These are phyloP conservation scores for Phenoliferia sp. DNA, from an alignment of 1,284 basidiomycete genomes.

Conservation along the genomic window DNA sequence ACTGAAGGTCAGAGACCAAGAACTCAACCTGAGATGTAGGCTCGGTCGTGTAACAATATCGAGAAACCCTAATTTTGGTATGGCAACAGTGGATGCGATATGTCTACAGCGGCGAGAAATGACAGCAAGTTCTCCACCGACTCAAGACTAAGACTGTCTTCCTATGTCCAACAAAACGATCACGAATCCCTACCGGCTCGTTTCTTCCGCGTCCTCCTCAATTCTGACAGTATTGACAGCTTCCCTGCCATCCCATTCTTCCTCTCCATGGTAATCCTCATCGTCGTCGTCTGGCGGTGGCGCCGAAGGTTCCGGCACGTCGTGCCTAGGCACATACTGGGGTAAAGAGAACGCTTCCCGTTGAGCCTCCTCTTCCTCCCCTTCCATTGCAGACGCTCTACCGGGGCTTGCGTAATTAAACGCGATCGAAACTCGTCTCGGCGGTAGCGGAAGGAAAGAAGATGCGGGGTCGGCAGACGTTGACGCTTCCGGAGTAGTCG, in stretches of 20 bases:
- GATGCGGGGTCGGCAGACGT: background rate
- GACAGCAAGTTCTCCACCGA: no score
- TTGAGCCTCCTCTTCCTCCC: background rate
- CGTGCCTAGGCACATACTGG: background rate
- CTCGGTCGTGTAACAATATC: no score
- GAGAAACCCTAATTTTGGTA: no score
- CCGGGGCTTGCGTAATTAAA: background rate
- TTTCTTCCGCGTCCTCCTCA: background rate
- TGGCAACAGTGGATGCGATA: no score
- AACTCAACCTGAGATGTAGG: no score
- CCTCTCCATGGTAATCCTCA: background rate
- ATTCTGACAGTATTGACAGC: background rate
- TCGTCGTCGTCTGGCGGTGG: background rate
- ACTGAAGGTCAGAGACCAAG: no score
- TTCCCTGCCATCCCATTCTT: background rate
- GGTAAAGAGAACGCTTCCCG: background rate
- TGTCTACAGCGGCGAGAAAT: no score
- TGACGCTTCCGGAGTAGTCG: background rate
- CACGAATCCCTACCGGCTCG: no score
- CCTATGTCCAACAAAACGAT: no score
- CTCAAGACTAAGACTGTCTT: no score
- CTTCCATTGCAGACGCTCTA: slow-evolving; percentile 1
- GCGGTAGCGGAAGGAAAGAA: background rate
- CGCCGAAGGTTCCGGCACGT: background rate
- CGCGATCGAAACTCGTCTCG: slow-evolving; percentile 1